phyloP scores from a whole-genome alignment of 75 land plant species.

The Pseudotsuga menziesii region DNA sequence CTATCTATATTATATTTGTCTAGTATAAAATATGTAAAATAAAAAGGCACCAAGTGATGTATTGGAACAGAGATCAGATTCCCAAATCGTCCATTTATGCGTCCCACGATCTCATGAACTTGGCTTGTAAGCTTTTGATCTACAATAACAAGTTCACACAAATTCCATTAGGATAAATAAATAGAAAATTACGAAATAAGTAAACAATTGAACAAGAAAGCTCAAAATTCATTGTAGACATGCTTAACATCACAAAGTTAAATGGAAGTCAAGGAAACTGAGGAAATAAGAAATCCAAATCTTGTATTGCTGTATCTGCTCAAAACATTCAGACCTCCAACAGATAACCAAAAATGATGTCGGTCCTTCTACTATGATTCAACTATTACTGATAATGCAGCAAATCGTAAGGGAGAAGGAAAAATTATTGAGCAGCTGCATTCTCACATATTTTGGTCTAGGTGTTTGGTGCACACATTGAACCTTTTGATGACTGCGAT shows the following conservation, averaged over 20 bases:
- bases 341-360: too few relatives aligned
- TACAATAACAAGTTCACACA: slow-evolving; percentile 8
- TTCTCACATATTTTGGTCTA: too few relatives aligned
- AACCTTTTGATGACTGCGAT: too few relatives aligned
- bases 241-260: slow-evolving; percentile 3
- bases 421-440: too few relatives aligned
- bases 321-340: too few relatives aligned
- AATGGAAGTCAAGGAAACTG: not conserved
- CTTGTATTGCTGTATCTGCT: not conserved
- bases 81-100: slow-evolving; percentile 55
- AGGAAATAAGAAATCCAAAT: not conserved
- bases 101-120: slow-evolving; percentile 54
- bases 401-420: too few relatives aligned
- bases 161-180: not conserved
- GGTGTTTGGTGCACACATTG: too few relatives aligned
- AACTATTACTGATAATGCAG: too few relatives aligned
- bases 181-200: not conserved
- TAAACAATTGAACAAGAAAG: not conserved
- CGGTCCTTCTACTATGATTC: too few relatives aligned
- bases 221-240: not conserved
- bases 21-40: not conserved
- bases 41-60: slow-evolving; percentile 35
- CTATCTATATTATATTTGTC: not conserved
- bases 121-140: slow-evolving; percentile 54
- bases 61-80: slow-evolving; percentile 46